These are phyloP conservation scores for Pistacia vera DNA, from an alignment of 345 rosid species.

Conservation along the genomic window DNA sequence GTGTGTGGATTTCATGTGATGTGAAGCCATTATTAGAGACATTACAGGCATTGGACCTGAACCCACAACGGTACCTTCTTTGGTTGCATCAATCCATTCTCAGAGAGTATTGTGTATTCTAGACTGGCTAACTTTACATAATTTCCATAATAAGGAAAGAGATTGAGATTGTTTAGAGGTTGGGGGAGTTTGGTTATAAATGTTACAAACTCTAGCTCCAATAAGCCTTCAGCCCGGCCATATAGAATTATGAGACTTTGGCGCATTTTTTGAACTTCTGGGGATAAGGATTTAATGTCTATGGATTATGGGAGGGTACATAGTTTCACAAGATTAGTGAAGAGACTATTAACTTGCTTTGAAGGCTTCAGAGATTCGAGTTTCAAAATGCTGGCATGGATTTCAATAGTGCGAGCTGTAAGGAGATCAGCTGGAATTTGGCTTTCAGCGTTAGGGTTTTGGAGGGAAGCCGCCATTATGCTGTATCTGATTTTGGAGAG, in stretches of 20 bases:
- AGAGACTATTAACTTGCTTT: slow-evolving; percentile 29
- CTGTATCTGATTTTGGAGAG: not conserved
- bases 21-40: slow-evolving; percentile 40
- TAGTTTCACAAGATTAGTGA: slow-evolving; percentile 27
- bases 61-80: slow-evolving; percentile 43
- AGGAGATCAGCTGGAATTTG: slow-evolving; percentile 23
- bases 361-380: slow-evolving; percentile 34
- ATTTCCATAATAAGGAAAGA: slow-evolving; percentile 38
- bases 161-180: slow-evolving; percentile 32
- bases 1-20: slow-evolving; percentile 31
- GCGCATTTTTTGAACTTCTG: slow-evolving; percentile 29
- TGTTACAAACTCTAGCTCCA: slow-evolving; percentile 45
- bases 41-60: slow-evolving; percentile 53
- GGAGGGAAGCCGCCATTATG: slow-evolving; percentile 32
- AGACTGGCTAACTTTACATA: slow-evolving; percentile 37
- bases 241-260: slow-evolving; percentile 16
- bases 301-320: slow-evolving; percentile 33
- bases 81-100: slow-evolving; percentile 32
- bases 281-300: slow-evolving; percentile 21
- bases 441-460: slow-evolving; percentile 13
- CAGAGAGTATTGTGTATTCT: slow-evolving; percentile 31
- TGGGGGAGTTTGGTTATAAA: slow-evolving; percentile 27
- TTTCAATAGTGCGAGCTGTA: slow-evolving; percentile 25
- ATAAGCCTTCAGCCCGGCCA: slow-evolving; percentile 37
- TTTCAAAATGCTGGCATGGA: slow-evolving; percentile 27